These are phyloP conservation scores for Porodaedalea pini DNA, from an alignment of 1,284 basidiomycete species.

Conservation along the genomic window DNA sequence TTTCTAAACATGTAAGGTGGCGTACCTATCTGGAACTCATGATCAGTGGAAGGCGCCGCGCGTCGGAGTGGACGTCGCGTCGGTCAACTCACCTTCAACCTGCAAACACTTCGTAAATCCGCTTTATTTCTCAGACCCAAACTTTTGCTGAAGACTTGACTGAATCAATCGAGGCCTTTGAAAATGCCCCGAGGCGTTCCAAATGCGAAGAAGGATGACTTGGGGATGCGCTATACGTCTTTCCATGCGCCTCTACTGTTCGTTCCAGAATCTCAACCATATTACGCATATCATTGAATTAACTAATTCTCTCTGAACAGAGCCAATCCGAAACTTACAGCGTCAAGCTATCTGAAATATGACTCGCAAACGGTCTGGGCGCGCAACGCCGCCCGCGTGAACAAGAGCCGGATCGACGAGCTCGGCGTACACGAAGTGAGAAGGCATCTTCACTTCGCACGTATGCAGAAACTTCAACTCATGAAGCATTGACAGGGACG, in stretches of 20 bases:
- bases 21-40: too few relatives aligned
- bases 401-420: slow-evolving; percentile 39
- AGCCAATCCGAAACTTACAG: slow-evolving; percentile 71
- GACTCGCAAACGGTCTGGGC: slow-evolving; percentile 71
- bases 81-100: neutral
- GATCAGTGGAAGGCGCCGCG: neutral
- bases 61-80: neutral
- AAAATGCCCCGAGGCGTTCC: slow-evolving; percentile 76
- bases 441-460: neutral
- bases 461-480: slow-evolving; percentile 7
- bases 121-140: neutral
- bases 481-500: slow-evolving; percentile 38
- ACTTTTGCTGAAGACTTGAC: neutral
- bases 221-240: slow-evolving; percentile 72
- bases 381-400: slow-evolving; percentile 49
- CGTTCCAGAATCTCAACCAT: slow-evolving; percentile 28
- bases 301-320: slow-evolving; percentile 34
- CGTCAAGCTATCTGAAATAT: slow-evolving; percentile 68
- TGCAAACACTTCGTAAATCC: neutral
- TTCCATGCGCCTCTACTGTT: slow-evolving; percentile 75
- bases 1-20: too few relatives aligned
- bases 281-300: neutral
- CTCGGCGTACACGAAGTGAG: slow-evolving; percentile 38
- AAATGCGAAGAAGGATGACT: slow-evolving; percentile 73
- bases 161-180: neutral